phyloP scores from a whole-genome alignment of 2,329 filamentous ascomycete genomes.

The Cordyceps javanica region DNA sequence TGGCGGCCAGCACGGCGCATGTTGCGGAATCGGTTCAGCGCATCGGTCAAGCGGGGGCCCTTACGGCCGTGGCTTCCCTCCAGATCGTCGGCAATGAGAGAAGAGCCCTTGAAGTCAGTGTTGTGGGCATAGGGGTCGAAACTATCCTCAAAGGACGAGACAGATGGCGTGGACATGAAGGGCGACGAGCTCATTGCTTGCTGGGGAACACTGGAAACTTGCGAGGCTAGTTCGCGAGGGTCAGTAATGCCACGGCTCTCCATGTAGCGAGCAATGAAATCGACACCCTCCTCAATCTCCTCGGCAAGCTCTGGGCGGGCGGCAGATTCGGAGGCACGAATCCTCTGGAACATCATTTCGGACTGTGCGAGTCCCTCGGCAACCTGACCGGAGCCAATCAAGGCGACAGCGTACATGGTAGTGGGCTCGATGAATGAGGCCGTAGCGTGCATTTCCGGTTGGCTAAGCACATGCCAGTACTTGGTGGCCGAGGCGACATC shows the following conservation, averaged over 20 bases:
- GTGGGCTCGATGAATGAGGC: slow-evolving; percentile 75
- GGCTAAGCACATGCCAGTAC: slow-evolving; percentile 73
- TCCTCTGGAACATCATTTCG: slow-evolving; percentile 80
- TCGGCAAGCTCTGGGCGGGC: slow-evolving; percentile 55
- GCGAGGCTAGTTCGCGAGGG: slow-evolving; percentile 47
- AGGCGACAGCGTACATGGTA: slow-evolving; percentile 81
- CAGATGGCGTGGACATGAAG: slow-evolving; percentile 48
- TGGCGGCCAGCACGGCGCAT: slow-evolving; percentile 89
- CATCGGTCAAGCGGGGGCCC: slow-evolving; percentile 70
- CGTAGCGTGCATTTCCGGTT: slow-evolving; percentile 52
- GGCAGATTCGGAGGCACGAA: slow-evolving; percentile 55
- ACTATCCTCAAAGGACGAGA: slow-evolving; percentile 66
- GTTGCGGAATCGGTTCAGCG: slow-evolving; percentile 78
- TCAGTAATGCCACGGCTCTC: slow-evolving; percentile 47
- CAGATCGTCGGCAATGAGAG: slow-evolving; percentile 81
- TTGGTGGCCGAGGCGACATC: slow-evolving; percentile 70
- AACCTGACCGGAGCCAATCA: slow-evolving; percentile 79
- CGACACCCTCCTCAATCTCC: slow-evolving; percentile 80
- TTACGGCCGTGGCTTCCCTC: slow-evolving; percentile 72
- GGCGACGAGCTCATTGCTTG: slow-evolving; percentile 40
- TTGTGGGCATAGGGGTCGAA: slow-evolving; percentile 87
- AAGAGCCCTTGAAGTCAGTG: slow-evolving; percentile 90
- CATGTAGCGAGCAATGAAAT: slow-evolving; percentile 61
- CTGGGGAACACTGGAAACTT: slow-evolving; percentile 35
- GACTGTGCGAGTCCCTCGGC: slow-evolving; percentile 75